These are phyloP conservation scores for Venturia oleaginea DNA, from an alignment of 2,329 filamentous ascomycete species.

Conservation along the genomic window DNA sequence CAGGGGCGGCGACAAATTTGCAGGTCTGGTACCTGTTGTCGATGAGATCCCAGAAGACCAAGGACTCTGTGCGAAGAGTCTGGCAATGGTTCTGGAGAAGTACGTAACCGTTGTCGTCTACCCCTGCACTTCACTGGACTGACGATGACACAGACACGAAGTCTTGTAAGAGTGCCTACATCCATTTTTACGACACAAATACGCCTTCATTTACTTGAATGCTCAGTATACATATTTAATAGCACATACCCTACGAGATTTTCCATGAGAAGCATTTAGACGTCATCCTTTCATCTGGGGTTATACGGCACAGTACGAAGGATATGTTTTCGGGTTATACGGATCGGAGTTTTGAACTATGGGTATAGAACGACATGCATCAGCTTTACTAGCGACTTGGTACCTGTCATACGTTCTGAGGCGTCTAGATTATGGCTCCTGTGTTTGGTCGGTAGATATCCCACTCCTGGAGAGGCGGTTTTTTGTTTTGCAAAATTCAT, in stretches of 20 bases:
- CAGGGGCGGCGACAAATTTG: conserved; percentile 80
- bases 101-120: not conserved
- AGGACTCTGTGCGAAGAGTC: conserved; percentile 40
- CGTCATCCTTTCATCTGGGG: not conserved
- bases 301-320: not conserved
- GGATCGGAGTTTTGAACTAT: not conserved
- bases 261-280: not conserved
- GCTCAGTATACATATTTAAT: not conserved
- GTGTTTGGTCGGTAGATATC: not conserved
- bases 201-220: not conserved
- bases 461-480: not conserved
- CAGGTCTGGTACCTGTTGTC: conserved; percentile 78
- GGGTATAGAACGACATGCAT: not conserved
- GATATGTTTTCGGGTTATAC: not conserved
- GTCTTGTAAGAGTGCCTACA: not conserved
- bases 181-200: not conserved
- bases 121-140: not conserved
- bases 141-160: not conserved
- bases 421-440: not conserved
- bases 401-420: not conserved
- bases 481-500: not conserved
- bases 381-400: no score
- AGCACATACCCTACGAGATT: not conserved
- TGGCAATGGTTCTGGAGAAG: conserved; percentile 34
- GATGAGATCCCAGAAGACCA: conserved; percentile 66